Evolutionary conservation across 1,284 basidiomycete genomes (phyloP).

Genomic region (Heimioporus retisporus): DNA sequence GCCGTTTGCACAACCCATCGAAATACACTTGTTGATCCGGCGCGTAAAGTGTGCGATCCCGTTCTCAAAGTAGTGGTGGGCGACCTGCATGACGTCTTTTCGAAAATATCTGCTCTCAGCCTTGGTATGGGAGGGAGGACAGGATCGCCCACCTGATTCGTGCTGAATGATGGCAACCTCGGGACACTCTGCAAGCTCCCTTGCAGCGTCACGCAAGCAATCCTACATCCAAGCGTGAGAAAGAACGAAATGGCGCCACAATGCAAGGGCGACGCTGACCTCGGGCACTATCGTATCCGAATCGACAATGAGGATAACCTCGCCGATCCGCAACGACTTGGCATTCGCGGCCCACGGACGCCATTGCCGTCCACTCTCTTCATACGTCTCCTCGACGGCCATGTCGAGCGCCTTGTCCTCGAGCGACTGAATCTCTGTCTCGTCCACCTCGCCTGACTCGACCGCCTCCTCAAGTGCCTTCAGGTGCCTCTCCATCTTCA

Average conservation of each 20-base stretch:
- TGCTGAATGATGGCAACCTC: constrained; percentile 90
- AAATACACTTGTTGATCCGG: constrained; percentile 82
- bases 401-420: constrained; percentile 73
- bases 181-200: constrained; percentile 75
- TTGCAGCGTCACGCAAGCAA: constrained; percentile 86
- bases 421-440: constrained; percentile 49
- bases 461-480: constrained; percentile 56
- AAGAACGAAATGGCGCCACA: background rate
- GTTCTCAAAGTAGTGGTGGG: constrained; percentile 89
- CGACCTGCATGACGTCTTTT: constrained; percentile 85
- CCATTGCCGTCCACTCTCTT: constrained; percentile 63
- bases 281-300: constrained; percentile 88
- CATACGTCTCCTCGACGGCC: constrained; percentile 75
- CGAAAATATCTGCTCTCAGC: background rate
- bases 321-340: constrained; percentile 67
- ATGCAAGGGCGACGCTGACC: background rate
- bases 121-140: constrained; percentile 32
- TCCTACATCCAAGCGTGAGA: constrained; percentile 77
- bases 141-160: constrained; percentile 64
- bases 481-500: constrained; percentile 84
- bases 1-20: constrained; percentile 80
- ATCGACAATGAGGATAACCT: constrained; percentile 79
- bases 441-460: constrained; percentile 43
- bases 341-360: constrained; percentile 75
- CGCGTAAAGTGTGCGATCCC: constrained; percentile 88